Conservation (phyloP, 2,329 filamentous ascomycete genomes). For the Penicillium janthinellum region DNA sequence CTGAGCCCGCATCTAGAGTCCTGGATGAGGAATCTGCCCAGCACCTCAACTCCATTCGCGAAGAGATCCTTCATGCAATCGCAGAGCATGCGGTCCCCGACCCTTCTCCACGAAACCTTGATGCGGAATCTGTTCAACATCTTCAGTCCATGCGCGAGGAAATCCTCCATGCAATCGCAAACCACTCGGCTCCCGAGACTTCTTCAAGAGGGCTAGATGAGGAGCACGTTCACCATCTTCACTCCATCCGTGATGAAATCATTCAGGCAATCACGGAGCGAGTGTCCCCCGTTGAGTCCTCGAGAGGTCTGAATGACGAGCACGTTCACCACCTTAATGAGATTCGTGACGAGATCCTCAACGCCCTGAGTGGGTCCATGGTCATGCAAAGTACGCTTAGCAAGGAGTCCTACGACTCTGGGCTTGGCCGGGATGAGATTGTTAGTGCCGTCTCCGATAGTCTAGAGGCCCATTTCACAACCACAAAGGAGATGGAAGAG, state of each 20-base stretch:
- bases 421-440: conserved; percentile 58
- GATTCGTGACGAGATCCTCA: conserved; percentile 39
- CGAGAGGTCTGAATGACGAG: conserved; percentile 27
- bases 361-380: conserved; percentile 35
- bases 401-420: conserved; percentile 34
- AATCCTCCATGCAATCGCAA: conserved; percentile 31
- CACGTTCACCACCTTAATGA: conserved; percentile 32
- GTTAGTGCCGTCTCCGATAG: conserved; percentile 62
- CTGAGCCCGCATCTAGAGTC: conserved; percentile 53
- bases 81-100: conserved; percentile 10
- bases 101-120: conserved; percentile 2
- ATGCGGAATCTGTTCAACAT: conserved; percentile 16
- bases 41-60: conserved; percentile 36
- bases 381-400: conserved; percentile 36
- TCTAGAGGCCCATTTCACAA: conserved; percentile 50
- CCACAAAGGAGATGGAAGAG: conserved; percentile 58
- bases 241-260: conserved; percentile 33
- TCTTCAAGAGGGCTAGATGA: conserved; percentile 13
- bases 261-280: conserved; percentile 14
- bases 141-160: conserved; percentile 19
- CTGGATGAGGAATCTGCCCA: conserved; percentile 28
- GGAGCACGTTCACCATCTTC: conserved; percentile 15
- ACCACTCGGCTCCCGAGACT: not conserved
- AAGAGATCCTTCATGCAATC: conserved; percentile 66
- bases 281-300: not conserved